Evolutionary conservation across 805 yeast species (phyloP).

Genomic region (Cyberlindnera subsufficiens): DNA sequence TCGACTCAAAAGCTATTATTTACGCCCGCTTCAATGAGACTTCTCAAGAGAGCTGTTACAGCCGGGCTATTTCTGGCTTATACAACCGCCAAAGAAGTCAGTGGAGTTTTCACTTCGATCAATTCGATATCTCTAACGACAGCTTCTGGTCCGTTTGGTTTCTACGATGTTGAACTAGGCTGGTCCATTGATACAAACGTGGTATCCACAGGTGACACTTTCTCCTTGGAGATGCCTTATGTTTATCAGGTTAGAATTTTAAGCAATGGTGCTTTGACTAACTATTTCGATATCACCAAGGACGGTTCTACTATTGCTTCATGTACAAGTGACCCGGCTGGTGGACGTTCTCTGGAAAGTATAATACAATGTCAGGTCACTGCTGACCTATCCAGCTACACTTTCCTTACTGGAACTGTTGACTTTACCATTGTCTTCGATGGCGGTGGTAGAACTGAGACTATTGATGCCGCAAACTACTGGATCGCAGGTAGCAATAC

Average conservation of each 20-base stretch:
- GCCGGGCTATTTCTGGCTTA: neutral
- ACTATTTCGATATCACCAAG: conserved; percentile 5
- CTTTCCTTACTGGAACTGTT: conserved; percentile 4
- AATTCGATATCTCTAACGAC: conserved; percentile 6
- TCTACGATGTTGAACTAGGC: conserved; percentile 3
- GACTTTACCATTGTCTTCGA: conserved; percentile 6
- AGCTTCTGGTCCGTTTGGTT: conserved; percentile 5
- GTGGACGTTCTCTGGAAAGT: conserved; percentile 4
- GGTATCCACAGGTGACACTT: conserved; percentile 12
- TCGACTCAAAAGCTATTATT: too few relatives aligned
- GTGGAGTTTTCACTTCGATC: conserved; percentile 6
- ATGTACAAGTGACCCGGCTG: conserved; percentile 9
- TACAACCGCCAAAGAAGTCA: conserved; percentile 4
- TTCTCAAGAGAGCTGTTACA: too few relatives aligned
- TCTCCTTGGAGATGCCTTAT: conserved; percentile 10
- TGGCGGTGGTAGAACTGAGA: conserved; percentile 9
- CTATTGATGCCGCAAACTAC: conserved; percentile 3
- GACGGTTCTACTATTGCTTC: conserved; percentile 8
- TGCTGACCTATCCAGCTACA: conserved; percentile 3
- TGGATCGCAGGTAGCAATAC: conserved; percentile 12
- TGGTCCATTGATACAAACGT: conserved; percentile 5
- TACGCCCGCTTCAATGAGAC: too few relatives aligned
- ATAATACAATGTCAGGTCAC: conserved; percentile 5
- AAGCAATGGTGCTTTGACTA: neutral
- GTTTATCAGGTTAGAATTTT: conserved; percentile 10